Base-by-base conservation (phyloP, 495 filamentous ascomycete genomes). In the Viridothelium virens region DNA sequence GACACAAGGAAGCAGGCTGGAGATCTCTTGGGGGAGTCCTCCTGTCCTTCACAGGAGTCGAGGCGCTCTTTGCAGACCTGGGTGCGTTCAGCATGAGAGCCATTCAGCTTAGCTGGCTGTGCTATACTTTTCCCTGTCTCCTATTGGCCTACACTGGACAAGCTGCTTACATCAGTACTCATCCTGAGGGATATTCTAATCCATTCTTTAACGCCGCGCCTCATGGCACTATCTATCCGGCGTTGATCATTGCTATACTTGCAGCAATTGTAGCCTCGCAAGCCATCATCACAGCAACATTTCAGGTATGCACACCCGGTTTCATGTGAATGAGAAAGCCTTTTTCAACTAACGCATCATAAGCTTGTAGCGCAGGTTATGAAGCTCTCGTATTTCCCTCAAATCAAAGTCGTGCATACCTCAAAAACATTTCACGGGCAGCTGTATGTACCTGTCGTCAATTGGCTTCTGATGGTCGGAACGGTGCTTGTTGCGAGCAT, bases 191-290 rank as follows among this genome's bases (percentile, higher is more conserved):
- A 10, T 86, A 84, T 73, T 76, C 83, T 3, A 89, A 89, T 68
- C 87, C 88, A 1, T 89, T 91, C 70, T 91, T 86, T 74, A 82
- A 86, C 63, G 75, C 83, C 1, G 82, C 84, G 4, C 86, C 86
- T 14, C 85, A 85, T 0, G 86, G 86, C 2, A 85, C 81, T 66
- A 76, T 88, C n/a, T 88, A 85, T 65, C 85, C 85, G 4, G 81
- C 80, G 64, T 69, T 90, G 63, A 76, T 90, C 5, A 74, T 90
- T 37, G 85, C 87, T 1, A 79, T 90, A 37, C 76, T 90, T 3
- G 87, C 87, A 4, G 85, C 86, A 38, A 82, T 91, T 63, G 88
- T 91, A 25, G 88, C 88, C 12, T 87, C 84, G 18, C 88, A 91
- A 65, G 88, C 88, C 41, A 88, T 89, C 79, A 90, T 91, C 59